These are phyloP conservation scores for Asparagopsis taxiformis DNA, from an alignment of 31 red algal species.

Conservation along the genomic window DNA sequence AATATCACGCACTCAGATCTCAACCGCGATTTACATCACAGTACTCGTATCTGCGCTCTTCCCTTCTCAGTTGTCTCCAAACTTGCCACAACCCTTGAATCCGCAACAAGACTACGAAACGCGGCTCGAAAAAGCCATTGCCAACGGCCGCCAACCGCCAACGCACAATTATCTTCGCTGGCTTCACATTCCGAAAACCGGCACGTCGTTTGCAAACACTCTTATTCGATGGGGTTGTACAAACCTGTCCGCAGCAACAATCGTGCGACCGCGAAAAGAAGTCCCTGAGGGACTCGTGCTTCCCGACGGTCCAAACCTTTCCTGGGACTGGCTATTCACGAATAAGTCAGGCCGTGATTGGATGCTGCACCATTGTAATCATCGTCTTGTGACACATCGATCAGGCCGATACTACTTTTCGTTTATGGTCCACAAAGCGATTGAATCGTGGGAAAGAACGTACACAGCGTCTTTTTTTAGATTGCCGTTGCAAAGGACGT, in stretches of 20 bases:
- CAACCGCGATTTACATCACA: too few relatives aligned
- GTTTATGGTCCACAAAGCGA: slow-evolving; percentile 19
- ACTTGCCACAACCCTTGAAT: not conserved
- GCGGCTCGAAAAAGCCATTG: not conserved
- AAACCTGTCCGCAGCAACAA: not conserved
- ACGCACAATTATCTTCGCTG: slow-evolving; percentile 17
- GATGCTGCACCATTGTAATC: slow-evolving; percentile 17
- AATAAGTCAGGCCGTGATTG: slow-evolving; percentile 27
- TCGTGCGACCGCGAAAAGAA: slow-evolving; percentile 28
- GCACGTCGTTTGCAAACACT: slow-evolving; percentile 45
- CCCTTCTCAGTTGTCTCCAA: too few relatives aligned
- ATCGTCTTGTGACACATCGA: slow-evolving; percentile 13
- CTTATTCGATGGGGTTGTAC: slow-evolving; percentile 45
- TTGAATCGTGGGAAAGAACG: slow-evolving; percentile 8
- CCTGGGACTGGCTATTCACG: slow-evolving; percentile 41
- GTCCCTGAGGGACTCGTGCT: slow-evolving; percentile 4
- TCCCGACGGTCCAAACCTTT: not conserved
- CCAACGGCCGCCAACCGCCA: slow-evolving; percentile 1
- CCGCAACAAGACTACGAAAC: slow-evolving; percentile 19
- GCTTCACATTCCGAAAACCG: slow-evolving; percentile 49
- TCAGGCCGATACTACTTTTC: not conserved
- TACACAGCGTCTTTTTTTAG: slow-evolving; percentile 26
- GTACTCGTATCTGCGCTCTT: too few relatives aligned
- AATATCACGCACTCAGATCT: too few relatives aligned
- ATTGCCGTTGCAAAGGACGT: slow-evolving; percentile 25